These are phyloP conservation scores for Oryza coarctata DNA, from an alignment of 176 grass and related monocot species.

Conservation along the genomic window DNA sequence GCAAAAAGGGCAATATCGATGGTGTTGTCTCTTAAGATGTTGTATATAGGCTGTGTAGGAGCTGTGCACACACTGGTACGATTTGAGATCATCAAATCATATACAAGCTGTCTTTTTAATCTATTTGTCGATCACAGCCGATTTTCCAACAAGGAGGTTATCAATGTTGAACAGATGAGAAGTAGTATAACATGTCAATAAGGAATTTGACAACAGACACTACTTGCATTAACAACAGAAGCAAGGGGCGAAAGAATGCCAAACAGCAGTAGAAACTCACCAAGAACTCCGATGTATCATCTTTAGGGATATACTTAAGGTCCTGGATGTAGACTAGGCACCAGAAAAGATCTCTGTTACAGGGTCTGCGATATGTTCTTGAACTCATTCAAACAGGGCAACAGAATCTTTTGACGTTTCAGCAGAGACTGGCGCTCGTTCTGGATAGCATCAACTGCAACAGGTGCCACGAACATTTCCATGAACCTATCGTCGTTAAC, in stretches of 20 bases:
- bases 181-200: constrained; percentile 38
- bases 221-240: constrained; percentile 13
- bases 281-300: not conserved
- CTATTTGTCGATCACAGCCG: not conserved
- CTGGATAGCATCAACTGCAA: constrained; percentile 69
- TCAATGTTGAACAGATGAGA: constrained; percentile 21
- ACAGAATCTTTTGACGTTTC: constrained; percentile 89
- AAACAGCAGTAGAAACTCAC: constrained; percentile 25
- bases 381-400: constrained; percentile 86
- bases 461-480: constrained; percentile 92
- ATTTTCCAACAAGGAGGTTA: not conserved
- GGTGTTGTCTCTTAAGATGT: not conserved
- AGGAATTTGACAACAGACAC: constrained; percentile 37
- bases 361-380: constrained; percentile 77
- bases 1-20: not conserved
- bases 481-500: constrained; percentile 93
- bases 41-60: not conserved
- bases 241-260: not conserved
- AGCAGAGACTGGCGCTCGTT: constrained; percentile 70
- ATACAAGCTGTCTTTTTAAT: constrained; percentile 9
- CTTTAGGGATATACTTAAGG: constrained; percentile 16
- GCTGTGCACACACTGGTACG: constrained; percentile 10
- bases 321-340: constrained; percentile 21
- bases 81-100: constrained; percentile 18
- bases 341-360: constrained; percentile 29